phyloP scores from a whole-genome alignment of 345 rosid species.

The Heritiera littoralis region DNA sequence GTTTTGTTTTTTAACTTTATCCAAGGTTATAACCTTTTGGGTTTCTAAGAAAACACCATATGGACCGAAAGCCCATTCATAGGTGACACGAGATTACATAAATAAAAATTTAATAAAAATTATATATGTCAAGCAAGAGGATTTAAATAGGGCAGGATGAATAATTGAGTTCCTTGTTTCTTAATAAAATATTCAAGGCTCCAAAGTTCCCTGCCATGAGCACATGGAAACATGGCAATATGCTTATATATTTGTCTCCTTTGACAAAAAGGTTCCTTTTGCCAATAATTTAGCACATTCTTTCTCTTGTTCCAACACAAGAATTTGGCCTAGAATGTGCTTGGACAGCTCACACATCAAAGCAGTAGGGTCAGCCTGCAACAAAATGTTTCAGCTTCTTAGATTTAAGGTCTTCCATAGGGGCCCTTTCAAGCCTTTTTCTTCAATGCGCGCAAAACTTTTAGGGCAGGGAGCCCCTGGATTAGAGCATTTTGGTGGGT shows the following conservation, averaged over 20 bases:
- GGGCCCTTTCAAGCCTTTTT: slow-evolving; percentile 21
- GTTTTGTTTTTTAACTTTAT: too few relatives aligned
- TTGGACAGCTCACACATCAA: slow-evolving; percentile 33
- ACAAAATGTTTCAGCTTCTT: slow-evolving; percentile 23
- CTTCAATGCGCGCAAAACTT: slow-evolving; percentile 22
- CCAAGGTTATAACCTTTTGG: background rate
- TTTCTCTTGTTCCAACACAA: background rate
- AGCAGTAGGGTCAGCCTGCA: slow-evolving; percentile 31
- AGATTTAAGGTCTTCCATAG: background rate
- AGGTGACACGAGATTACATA: too few relatives aligned
- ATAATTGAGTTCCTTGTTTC: background rate
- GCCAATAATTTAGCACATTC: slow-evolving; percentile 30
- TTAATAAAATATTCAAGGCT: background rate
- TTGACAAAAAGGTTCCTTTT: slow-evolving; percentile 19
- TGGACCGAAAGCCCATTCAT: background rate
- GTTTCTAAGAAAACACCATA: background rate
- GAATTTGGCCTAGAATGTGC: slow-evolving; percentile 34
- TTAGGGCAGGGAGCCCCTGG: slow-evolving; percentile 10
- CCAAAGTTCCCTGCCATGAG: background rate
- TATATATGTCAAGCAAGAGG: background rate
- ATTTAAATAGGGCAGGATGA: background rate
- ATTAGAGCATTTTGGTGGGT: slow-evolving; percentile 7
- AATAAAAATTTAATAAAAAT: too few relatives aligned
- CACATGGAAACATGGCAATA: slow-evolving; percentile 17
- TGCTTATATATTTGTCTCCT: slow-evolving; percentile 1